phyloP scores from a whole-genome alignment of 805 yeast species.

The Hemisphaericaspora nanyangensis region DNA sequence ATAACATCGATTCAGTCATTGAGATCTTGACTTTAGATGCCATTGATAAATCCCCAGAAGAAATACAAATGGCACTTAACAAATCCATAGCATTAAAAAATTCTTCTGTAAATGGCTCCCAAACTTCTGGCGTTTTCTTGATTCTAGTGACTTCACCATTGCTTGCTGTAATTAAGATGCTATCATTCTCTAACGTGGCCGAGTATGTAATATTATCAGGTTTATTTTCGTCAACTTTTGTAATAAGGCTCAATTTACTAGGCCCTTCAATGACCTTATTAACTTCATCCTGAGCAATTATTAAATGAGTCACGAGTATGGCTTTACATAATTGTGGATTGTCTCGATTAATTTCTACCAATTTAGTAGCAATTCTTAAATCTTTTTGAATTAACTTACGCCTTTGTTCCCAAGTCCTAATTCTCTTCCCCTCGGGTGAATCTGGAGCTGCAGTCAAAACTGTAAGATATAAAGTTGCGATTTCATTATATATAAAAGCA shows the following conservation, averaged over 20 bases:
- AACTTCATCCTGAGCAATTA: conserved; percentile 65
- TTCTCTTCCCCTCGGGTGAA: conserved; percentile 19
- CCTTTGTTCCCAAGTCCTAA: conserved; percentile 28
- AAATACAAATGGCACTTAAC: conserved; percentile 64
- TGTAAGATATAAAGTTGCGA: conserved; percentile 55
- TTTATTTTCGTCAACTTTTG: neutral
- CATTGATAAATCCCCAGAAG: conserved; percentile 60
- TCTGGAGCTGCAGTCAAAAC: conserved; percentile 41
- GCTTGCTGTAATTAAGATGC: conserved; percentile 12
- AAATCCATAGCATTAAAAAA: conserved; percentile 74
- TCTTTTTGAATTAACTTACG: conserved; percentile 67
- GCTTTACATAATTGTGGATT: conserved; percentile 51
- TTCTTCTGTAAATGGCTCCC: conserved; percentile 76
- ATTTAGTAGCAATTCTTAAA: conserved; percentile 62
- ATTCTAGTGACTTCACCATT: conserved; percentile 17
- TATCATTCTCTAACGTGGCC: conserved; percentile 14
- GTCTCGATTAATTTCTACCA: conserved; percentile 51
- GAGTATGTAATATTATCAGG: conserved; percentile 6
- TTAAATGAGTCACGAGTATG: conserved; percentile 57
- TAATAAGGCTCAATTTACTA: neutral
- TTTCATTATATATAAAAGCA: conserved; percentile 59
- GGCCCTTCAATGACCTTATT: conserved; percentile 10
- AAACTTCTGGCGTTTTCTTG: conserved; percentile 44
- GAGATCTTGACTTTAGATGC: conserved; percentile 61
- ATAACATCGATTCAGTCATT: conserved; percentile 69